Percentiles rank a stretch among this genome's conserved stretches.
phyloP scores from a whole-genome alignment of 257 asterid genomes.

The Voacanga thouarsii region DNA sequence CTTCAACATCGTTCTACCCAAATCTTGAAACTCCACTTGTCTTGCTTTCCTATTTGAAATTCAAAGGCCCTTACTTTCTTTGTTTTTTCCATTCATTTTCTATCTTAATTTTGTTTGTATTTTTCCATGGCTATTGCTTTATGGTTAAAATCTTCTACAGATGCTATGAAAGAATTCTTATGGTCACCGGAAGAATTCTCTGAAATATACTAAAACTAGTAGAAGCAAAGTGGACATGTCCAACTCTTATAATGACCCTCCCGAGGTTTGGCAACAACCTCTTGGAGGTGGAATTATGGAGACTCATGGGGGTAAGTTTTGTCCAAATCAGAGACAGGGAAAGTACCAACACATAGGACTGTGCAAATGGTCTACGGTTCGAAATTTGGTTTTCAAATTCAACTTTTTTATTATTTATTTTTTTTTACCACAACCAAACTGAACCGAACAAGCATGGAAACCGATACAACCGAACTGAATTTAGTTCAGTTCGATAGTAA shows the following conservation, averaged over 20 bases:
- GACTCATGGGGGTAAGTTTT: constrained; percentile 55
- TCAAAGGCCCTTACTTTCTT: constrained; percentile 8
- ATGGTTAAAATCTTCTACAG: constrained; percentile 78
- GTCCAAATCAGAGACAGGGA: constrained; percentile 51
- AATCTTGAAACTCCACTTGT: constrained; percentile 11
- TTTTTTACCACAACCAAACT: too few species aligned
- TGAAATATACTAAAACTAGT: constrained; percentile 24
- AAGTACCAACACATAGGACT: too few species aligned
- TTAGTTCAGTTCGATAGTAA: too few species aligned
- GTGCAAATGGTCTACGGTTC: too few species aligned
- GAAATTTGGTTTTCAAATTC: too few species aligned
- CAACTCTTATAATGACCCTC: constrained; percentile 84
- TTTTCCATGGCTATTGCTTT: constrained; percentile 72
- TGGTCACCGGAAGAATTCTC: constrained; percentile 19
- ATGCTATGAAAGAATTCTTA: constrained; percentile 36
- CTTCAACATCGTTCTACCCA: too few species aligned
- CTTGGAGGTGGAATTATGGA: constrained; percentile 68
- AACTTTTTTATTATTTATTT: too few species aligned
- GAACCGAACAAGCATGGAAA: too few species aligned
- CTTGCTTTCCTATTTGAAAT: constrained; percentile 24
- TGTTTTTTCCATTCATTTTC: not conserved
- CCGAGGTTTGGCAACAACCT: constrained; percentile 98
- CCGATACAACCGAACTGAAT: too few species aligned
- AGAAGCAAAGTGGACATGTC: constrained; percentile 34
- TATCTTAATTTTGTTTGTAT: constrained; percentile 8